These are phyloP conservation scores for Eucalyptus decipiens DNA, from an alignment of 345 rosid species.

Conservation along the genomic window DNA sequence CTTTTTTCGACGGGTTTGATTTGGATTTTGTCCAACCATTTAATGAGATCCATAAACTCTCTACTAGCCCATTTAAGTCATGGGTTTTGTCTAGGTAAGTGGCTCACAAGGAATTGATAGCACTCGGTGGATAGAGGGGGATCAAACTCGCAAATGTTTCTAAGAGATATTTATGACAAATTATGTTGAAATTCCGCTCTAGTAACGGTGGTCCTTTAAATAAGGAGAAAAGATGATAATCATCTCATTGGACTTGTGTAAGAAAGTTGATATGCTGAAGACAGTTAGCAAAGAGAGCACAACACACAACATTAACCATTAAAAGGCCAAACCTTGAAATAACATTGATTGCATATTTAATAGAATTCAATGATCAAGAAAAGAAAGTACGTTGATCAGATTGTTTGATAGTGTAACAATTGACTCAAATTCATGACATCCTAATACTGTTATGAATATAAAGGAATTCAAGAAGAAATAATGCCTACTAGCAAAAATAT, in stretches of 20 bases:
- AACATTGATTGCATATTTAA: too few relatives aligned
- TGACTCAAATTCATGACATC: not conserved
- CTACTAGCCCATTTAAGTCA: not conserved
- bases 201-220: not conserved
- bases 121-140: not conserved
- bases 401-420: fast-evolving
- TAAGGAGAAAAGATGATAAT: not conserved
- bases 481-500: not conserved
- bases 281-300: not conserved
- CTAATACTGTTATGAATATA: too few relatives aligned
- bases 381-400: fast-evolving
- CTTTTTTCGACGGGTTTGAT: not conserved
- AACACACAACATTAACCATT: not conserved
- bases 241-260: not conserved
- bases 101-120: not conserved
- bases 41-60: not conserved
- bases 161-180: not conserved
- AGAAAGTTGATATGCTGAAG: not conserved
- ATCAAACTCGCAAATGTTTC: fast-evolving
- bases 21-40: not conserved
- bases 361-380: not conserved
- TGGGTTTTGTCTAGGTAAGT: not conserved
- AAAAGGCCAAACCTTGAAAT: not conserved
- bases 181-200: not conserved
- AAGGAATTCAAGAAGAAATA: too few relatives aligned